Percentiles rank a stretch among this genome's conserved stretches.
These are phyloP conservation scores for Yamadazyma dushanensis DNA, from an alignment of 1,139 yeast species.

Conservation along the genomic window DNA sequence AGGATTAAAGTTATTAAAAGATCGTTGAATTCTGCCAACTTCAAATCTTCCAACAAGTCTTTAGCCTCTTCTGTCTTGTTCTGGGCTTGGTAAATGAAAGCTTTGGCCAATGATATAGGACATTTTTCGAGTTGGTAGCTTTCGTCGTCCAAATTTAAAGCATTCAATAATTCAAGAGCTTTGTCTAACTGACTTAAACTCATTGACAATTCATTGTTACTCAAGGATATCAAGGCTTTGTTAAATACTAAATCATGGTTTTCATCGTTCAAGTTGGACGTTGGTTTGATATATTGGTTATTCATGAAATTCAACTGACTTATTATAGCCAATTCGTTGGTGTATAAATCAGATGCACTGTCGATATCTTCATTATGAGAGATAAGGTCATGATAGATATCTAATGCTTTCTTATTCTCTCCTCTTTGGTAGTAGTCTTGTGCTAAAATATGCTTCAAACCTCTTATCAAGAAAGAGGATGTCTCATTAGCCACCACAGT, in stretches of 20 bases:
- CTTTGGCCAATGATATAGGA: slow-evolving; percentile 69
- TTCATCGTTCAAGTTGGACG: slow-evolving; percentile 13
- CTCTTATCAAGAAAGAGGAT: slow-evolving; percentile 36
- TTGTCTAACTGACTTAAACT: slow-evolving; percentile 51
- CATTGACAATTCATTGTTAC: slow-evolving; percentile 38
- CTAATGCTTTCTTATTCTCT: slow-evolving; percentile 50
- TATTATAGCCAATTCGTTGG: slow-evolving; percentile 68
- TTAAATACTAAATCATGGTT: slow-evolving; percentile 56
- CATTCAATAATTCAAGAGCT: slow-evolving; percentile 47
- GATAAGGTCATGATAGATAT: slow-evolving; percentile 53
- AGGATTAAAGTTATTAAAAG: slow-evolving; percentile 31
- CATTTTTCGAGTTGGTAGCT: slow-evolving; percentile 49
- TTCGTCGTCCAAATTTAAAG: slow-evolving; percentile 39
- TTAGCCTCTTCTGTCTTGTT: slow-evolving; percentile 47
- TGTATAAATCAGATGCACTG: slow-evolving; percentile 55
- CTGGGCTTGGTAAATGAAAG: slow-evolving; percentile 57
- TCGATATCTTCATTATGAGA: slow-evolving; percentile 38
- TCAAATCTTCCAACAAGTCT: slow-evolving; percentile 30
- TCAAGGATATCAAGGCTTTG: slow-evolving; percentile 57
- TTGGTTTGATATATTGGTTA: slow-evolving; percentile 9
- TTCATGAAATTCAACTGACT: slow-evolving; percentile 45
- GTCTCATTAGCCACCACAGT: slow-evolving; percentile 23
- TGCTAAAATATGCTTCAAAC: slow-evolving; percentile 74
- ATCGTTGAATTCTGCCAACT: slow-evolving; percentile 27
- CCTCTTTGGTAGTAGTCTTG: slow-evolving; percentile 78